These are phyloP conservation scores for Mariannaea sp. DNA, from an alignment of 2,329 filamentous ascomycete species.

Conservation along the genomic window DNA sequence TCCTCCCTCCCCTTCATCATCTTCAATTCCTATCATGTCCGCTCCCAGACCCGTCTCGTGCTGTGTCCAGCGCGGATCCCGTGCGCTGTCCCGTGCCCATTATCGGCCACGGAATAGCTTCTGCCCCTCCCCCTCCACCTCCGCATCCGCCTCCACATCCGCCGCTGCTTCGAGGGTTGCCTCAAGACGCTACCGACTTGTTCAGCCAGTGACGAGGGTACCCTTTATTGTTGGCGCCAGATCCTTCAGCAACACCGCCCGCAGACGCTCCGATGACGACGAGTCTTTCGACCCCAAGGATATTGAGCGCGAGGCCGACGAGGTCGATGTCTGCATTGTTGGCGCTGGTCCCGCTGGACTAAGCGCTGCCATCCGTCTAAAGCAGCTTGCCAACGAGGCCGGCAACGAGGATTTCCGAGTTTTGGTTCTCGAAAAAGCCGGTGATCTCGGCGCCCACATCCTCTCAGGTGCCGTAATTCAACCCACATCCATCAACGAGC, in stretches of 20 bases:
- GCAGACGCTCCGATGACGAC: slow-evolving; percentile 36
- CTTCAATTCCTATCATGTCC: slow-evolving; percentile 38
- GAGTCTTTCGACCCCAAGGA: slow-evolving; percentile 67
- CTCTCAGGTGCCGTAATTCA: slow-evolving; percentile 95
- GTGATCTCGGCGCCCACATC: slow-evolving; percentile 92
- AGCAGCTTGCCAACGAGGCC: slow-evolving; percentile 92
- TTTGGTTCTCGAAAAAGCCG: slow-evolving; percentile 90
- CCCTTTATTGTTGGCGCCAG: slow-evolving; percentile 35
- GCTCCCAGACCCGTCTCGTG: slow-evolving; percentile 46
- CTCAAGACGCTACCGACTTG: slow-evolving; percentile 20
- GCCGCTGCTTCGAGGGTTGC: slow-evolving; percentile 22
- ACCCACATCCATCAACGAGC: slow-evolving; percentile 83
- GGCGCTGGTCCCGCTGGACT: slow-evolving; percentile 95
- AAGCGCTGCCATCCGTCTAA: slow-evolving; percentile 89
- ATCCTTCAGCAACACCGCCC: slow-evolving; percentile 44
- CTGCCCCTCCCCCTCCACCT: slow-evolving; percentile 30
- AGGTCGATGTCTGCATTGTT: slow-evolving; percentile 96
- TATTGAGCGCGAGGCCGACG: slow-evolving; percentile 85
- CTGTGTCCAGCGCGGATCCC: slow-evolving; percentile 47
- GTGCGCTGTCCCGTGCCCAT: slow-evolving; percentile 39
- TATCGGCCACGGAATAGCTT: slow-evolving; percentile 36
- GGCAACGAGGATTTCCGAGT: slow-evolving; percentile 97
- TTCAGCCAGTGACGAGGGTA: slow-evolving; percentile 26
- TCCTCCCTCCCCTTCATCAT: neutral
- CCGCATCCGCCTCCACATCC: too few species aligned